A percentile compares a stretch with the other conserved stretches of the same genome.
These are phyloP conservation scores for Taiwanofungus camphoratus DNA, from an alignment of 1,284 basidiomycete species.

Conservation along the genomic window DNA sequence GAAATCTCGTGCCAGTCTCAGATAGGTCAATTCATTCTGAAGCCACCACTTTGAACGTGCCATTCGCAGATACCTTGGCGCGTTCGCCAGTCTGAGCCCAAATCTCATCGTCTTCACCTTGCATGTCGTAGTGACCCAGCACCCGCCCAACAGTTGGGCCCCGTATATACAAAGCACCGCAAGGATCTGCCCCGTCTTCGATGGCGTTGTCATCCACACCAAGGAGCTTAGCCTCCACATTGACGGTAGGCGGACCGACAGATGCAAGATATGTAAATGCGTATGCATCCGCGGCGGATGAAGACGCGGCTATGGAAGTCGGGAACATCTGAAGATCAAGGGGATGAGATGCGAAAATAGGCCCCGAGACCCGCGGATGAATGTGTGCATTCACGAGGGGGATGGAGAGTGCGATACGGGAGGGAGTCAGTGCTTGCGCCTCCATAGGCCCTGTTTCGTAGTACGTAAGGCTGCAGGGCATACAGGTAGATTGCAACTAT, in stretches of 20 bases:
- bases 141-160: conserved; percentile 48
- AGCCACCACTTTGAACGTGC: conserved; percentile 28
- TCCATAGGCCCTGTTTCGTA: conserved; percentile 29
- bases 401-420: conserved; percentile 65
- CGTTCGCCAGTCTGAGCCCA: conserved; percentile 26
- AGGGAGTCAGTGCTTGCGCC: conserved; percentile 43
- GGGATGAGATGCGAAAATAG: conserved; percentile 67
- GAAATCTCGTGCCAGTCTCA: no score
- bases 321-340: conserved; percentile 71
- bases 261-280: conserved; percentile 40
- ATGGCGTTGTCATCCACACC: conserved; percentile 57
- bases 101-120: conserved; percentile 26
- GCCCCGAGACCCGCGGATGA: conserved; percentile 59
- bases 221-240: conserved; percentile 66
- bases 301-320: conserved; percentile 14
- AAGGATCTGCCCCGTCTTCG: conserved; percentile 45
- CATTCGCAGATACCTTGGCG: conserved; percentile 27
- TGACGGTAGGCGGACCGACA: conserved; percentile 67
- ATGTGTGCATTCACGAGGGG: conserved; percentile 59
- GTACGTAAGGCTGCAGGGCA: not conserved
- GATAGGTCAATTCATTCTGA: no score
- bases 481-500: not conserved
- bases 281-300: conserved; percentile 26
- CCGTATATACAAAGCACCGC: conserved; percentile 31
- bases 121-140: conserved; percentile 37